Evolutionary conservation across 352 stramenopile genomes (phyloP).

Genomic region (Pythium pyrilobum): DNA sequence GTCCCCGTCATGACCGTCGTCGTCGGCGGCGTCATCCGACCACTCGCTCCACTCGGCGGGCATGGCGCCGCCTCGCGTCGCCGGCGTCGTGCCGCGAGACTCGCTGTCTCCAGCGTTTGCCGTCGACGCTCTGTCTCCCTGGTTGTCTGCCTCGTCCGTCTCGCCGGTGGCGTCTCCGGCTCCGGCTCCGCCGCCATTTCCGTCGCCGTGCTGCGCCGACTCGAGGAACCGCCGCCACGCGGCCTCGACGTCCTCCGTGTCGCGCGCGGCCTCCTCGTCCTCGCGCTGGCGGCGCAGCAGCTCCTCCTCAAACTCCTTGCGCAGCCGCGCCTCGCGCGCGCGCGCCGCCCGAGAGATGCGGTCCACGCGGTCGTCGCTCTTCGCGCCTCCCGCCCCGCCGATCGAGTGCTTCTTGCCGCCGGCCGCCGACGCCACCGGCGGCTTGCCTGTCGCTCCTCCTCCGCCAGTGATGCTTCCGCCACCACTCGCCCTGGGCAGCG

Average conservation of each 20-base stretch:
- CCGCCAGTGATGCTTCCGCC: neutral
- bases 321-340: constrained; percentile 2
- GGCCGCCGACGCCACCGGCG: neutral
- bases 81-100: neutral
- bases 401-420: constrained; percentile 3
- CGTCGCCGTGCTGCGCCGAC: constrained; percentile 15
- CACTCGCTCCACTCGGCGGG: constrained; percentile 14
- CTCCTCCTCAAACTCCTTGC: constrained; percentile 17
- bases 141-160: constrained; percentile 2
- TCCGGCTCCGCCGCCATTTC: constrained; percentile 2
- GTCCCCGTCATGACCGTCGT: neutral
- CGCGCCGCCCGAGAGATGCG: constrained; percentile 1
- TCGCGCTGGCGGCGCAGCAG: constrained; percentile 14
- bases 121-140: neutral
- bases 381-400: neutral
- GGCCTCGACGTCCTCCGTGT: constrained; percentile 51
- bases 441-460: neutral
- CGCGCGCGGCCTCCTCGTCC: constrained; percentile 35
- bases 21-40: constrained; percentile 6
- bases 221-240: constrained; percentile 64
- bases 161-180: neutral
- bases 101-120: neutral
- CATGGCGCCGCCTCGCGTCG: no score
- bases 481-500: constrained; percentile 3
- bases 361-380: constrained; percentile 6